Evolutionary conservation across 176 grass and related monocot genomes (phyloP).

Genomic region (Bromus sterilis): DNA sequence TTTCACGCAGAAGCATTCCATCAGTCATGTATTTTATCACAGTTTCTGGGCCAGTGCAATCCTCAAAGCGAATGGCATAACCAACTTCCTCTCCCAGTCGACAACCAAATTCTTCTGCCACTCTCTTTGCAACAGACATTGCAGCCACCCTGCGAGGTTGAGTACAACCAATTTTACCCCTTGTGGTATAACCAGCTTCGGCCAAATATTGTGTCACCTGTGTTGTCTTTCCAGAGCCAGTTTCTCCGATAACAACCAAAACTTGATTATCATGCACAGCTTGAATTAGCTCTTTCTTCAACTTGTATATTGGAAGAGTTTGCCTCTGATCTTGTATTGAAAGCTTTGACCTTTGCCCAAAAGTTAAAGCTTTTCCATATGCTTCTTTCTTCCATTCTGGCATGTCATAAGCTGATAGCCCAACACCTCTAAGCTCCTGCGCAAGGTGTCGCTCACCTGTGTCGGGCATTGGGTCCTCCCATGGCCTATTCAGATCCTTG

Average conservation of each 20-base stretch:
- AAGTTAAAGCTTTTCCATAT: conserved; percentile 82
- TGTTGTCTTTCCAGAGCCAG: conserved; percentile 88
- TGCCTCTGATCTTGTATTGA: conserved; percentile 90
- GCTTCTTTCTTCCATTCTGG: conserved; percentile 97
- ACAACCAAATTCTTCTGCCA: conserved; percentile 92
- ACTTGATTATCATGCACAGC: conserved; percentile 95
- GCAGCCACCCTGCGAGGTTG: conserved; percentile 90
- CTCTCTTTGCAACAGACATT: conserved; percentile 92
- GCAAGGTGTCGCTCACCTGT: conserved; percentile 78
- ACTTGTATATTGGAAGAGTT: conserved; percentile 80
- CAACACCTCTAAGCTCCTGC: conserved; percentile 80
- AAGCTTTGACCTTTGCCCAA: conserved; percentile 74
- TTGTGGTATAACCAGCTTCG: conserved; percentile 83
- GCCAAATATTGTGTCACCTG: conserved; percentile 91
- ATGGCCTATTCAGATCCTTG: conserved; percentile 90
- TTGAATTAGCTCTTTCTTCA: conserved; percentile 90
- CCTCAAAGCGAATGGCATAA: conserved; percentile 93
- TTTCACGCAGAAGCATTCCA: conserved; percentile 92
- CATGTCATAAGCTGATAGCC: conserved; percentile 86
- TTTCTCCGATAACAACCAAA: conserved; percentile 90
- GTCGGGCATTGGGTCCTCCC: conserved; percentile 93
- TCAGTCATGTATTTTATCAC: conserved; percentile 99
- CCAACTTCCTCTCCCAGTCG: conserved; percentile 87
- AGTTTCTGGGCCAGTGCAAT: conserved; percentile 80
- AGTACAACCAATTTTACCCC: conserved; percentile 88